A percentile compares a stretch with the other conserved stretches of the same genome.
phyloP scores from a whole-genome alignment of 1,284 basidiomycete genomes.

The Tausonia pullulans region DNA sequence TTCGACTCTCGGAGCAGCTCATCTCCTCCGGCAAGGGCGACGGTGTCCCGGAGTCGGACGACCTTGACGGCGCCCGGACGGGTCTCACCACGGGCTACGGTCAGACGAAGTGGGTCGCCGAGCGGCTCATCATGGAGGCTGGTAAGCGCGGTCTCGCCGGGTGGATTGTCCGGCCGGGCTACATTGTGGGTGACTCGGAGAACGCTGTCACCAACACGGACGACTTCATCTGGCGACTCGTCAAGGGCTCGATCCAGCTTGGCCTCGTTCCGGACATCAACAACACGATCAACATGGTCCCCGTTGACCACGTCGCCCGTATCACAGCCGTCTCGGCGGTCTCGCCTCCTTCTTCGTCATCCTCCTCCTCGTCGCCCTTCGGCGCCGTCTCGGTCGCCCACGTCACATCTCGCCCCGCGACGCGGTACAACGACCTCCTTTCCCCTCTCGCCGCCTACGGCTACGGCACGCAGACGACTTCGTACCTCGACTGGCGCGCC shows the following conservation, averaged over 20 bases:
- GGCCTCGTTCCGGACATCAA: constrained; percentile 94
- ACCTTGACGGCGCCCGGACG: constrained; percentile 72
- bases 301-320: constrained; percentile 90
- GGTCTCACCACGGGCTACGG: constrained; percentile 87
- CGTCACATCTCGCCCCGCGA: constrained; percentile 72
- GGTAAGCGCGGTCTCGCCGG: constrained; percentile 76
- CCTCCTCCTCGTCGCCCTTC: constrained; percentile 26
- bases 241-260: constrained; percentile 94
- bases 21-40: constrained; percentile 37
- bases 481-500: constrained; percentile 86
- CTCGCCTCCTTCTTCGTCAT: background rate
- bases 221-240: constrained; percentile 96
- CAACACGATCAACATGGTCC: constrained; percentile 97
- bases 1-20: constrained; percentile 67
- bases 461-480: constrained; percentile 63
- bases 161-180: constrained; percentile 84
- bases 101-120: constrained; percentile 97
- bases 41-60: constrained; percentile 78
- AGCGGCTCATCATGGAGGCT: constrained; percentile 86
- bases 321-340: constrained; percentile 62
- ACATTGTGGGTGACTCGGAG: constrained; percentile 85
- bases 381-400: constrained; percentile 62
- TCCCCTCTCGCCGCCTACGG: constrained; percentile 67
- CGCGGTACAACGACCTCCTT: constrained; percentile 84
- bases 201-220: constrained; percentile 96